Conservation (phyloP, 2,329 filamentous ascomycete genomes). For the Colletotrichum australisinense region DNA sequence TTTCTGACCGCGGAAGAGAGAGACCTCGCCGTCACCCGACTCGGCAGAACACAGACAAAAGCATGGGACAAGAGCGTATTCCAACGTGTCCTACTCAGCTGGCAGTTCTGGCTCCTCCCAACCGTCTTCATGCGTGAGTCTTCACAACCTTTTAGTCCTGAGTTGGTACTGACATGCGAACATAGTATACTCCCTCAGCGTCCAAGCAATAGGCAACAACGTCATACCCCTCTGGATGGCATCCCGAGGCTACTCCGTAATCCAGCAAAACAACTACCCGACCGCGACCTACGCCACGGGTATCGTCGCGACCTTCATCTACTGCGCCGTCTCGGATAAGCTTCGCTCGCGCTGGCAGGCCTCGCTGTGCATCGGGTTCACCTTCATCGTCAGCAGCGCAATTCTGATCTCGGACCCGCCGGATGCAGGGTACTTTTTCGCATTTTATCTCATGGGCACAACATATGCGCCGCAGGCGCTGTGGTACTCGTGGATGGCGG, state of each 20-base stretch:
- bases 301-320: slow-evolving; percentile 53
- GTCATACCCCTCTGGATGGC: slow-evolving; percentile 58
- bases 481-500: slow-evolving; percentile 60
- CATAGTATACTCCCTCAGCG: slow-evolving; percentile 54
- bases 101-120: slow-evolving; percentile 58
- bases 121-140: slow-evolving; percentile 56
- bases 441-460: slow-evolving; percentile 56
- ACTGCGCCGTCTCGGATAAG: slow-evolving; percentile 54
- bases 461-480: slow-evolving; percentile 58
- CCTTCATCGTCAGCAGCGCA: slow-evolving; percentile 53
- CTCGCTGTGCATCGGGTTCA: slow-evolving; percentile 53
- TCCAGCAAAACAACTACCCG: slow-evolving; percentile 58
- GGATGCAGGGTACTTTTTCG: slow-evolving; percentile 53
- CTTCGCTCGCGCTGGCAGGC: slow-evolving; percentile 56
- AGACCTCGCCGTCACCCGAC: slow-evolving; percentile 49
- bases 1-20: slow-evolving; percentile 49
- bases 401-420: slow-evolving; percentile 48
- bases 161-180: background rate
- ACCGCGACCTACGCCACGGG: slow-evolving; percentile 54
- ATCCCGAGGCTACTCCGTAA: slow-evolving; percentile 53
- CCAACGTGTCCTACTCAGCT: slow-evolving; percentile 45
- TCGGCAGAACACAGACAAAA: slow-evolving; percentile 43
- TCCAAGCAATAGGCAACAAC: slow-evolving; percentile 55
- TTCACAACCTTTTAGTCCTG: background rate
- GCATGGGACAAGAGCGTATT: slow-evolving; percentile 17